A percentile compares a stretch with the other conserved stretches of the same genome.
Conservation (phyloP, 2,329 filamentous ascomycete species). For the Cladosporium austrohemisphaericum region DNA sequence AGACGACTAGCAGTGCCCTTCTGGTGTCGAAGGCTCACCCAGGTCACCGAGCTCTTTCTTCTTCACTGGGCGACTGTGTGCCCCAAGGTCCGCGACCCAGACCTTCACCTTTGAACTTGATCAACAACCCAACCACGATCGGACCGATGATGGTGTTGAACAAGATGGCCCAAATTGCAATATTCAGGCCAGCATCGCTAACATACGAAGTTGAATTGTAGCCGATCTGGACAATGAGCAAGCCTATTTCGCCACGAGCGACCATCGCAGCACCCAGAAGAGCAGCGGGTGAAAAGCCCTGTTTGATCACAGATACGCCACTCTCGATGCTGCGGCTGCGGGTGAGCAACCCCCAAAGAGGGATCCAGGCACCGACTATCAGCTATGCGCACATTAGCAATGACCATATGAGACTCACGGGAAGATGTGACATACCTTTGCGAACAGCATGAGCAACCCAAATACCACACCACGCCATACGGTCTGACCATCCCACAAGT, state of each 20-base stretch:
- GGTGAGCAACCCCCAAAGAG: background rate
- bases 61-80: too few relatives aligned
- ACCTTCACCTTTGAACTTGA: conserved; percentile 28
- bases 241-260: conserved; percentile 30
- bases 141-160: conserved; percentile 28
- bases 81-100: too few relatives aligned
- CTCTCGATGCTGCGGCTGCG: background rate
- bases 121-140: conserved; percentile 23
- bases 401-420: background rate
- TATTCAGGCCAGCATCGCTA: conserved; percentile 20
- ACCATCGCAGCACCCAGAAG: conserved; percentile 30
- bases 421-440: conserved; percentile 11
- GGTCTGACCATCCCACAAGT: conserved; percentile 29
- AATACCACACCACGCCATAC: conserved; percentile 31
- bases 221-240: conserved; percentile 30
- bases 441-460: conserved; percentile 28
- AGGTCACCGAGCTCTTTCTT: too few relatives aligned
- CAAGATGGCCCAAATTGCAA: conserved; percentile 24
- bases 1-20: too few relatives aligned
- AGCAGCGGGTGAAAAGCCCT: conserved; percentile 10
- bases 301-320: background rate
- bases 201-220: conserved; percentile 30
- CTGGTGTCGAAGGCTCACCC: too few relatives aligned
- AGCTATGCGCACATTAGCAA: background rate
- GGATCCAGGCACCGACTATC: background rate